Conservation (phyloP, 2,329 filamentous ascomycete species). For the Lachnum nothofagi region DNA sequence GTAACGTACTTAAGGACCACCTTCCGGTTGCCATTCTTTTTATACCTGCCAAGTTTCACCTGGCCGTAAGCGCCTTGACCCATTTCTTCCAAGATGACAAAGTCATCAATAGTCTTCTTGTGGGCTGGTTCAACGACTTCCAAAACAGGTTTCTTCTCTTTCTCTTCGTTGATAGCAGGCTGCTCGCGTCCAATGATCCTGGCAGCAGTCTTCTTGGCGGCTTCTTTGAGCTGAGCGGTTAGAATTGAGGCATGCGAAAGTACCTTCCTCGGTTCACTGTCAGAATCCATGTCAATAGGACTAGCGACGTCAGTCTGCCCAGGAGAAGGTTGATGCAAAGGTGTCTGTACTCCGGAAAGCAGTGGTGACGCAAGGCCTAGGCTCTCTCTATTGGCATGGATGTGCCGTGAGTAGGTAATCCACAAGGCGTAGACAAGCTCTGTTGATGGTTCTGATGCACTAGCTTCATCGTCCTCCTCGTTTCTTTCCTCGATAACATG, state of each 20-base stretch:
- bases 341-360: slow-evolving; percentile 61
- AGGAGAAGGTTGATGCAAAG: slow-evolving; percentile 72
- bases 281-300: slow-evolving; percentile 52
- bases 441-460: slow-evolving; percentile 43
- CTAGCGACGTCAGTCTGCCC: slow-evolving; percentile 61
- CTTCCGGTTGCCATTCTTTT: slow-evolving; percentile 68
- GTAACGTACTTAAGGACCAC: slow-evolving; percentile 97
- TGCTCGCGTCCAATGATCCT: slow-evolving; percentile 43
- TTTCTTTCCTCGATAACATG: slow-evolving; percentile 60
- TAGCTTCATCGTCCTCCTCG: slow-evolving; percentile 43
- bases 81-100: slow-evolving; percentile 94
- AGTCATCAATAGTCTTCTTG: slow-evolving; percentile 87
- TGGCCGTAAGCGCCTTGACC: slow-evolving; percentile 96
- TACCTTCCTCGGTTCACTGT: slow-evolving; percentile 42
- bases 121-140: slow-evolving; percentile 36
- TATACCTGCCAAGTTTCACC: slow-evolving; percentile 88
- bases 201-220: slow-evolving; percentile 49
- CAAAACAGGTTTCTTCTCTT: slow-evolving; percentile 29
- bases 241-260: slow-evolving; percentile 44
- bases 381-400: slow-evolving; percentile 67
- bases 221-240: slow-evolving; percentile 53
- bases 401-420: slow-evolving; percentile 92
- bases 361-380: slow-evolving; percentile 59
- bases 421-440: slow-evolving; percentile 92
- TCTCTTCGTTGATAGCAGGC: slow-evolving; percentile 29